Base-by-base conservation (phyloP, 140 eudicot genomes). In the Flaveria floridana region DNA sequence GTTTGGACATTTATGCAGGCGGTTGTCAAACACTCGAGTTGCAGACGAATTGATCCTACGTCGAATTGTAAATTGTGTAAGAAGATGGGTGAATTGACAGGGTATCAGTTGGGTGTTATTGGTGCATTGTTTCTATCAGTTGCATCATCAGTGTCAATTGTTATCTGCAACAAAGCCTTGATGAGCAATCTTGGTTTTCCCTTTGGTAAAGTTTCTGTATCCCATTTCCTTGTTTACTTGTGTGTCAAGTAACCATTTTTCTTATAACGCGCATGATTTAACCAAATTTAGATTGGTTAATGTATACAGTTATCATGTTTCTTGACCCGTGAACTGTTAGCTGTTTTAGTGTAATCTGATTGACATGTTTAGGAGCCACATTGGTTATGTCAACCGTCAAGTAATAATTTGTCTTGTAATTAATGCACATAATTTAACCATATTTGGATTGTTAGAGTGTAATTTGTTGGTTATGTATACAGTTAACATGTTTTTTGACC, bases 171-270 rank as follows among this genome's bases (percentile, higher is more conserved):
- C 86, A 93, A 93, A 78, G 98, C 98, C 57, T 77, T 93, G 82
- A 93, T 93, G 97, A 93, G 89, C 81, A 90, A 88, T 78, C 98
- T 93, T 62, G 97, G 97, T 69, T 93, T 93, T 74, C 88, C 88
- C 19, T 93, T 93, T 82, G 98, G 98, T 93, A 93, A 59, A 23
- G 10, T 61, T 25, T 69, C 25, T 62, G 1, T 73, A 44, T 59
- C 41, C 42, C 14, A 1, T 10, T 57, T 81, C 12, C 5, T 0
- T 62, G 75, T 66, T 55, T 76, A 34, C 74, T 74, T 72, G 74
- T 59, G 42, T 39, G 19, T 19, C 79, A 71, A 57, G 65, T 70
- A 68, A 46, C 71, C 56, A 71, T 48, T 28, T 78, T n/a, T 2
- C 7, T 18, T 71, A 21, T 15, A 30, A 6, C 7, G 7, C 25